Evolutionary conservation across 83 land plant genomes (phyloP).

Genomic region (Diphasiastrum complanatum): DNA sequence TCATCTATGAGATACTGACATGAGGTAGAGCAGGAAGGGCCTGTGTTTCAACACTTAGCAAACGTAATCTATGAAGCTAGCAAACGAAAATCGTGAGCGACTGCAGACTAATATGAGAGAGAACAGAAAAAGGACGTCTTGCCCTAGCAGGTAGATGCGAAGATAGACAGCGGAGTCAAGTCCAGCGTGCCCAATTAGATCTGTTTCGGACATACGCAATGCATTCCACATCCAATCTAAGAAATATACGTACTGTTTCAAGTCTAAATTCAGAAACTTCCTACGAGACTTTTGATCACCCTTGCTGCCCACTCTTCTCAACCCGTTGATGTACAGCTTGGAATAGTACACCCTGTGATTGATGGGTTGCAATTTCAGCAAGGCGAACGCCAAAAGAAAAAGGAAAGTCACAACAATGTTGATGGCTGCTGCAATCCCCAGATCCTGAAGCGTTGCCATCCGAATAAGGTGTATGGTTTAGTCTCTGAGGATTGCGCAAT

Average conservation of each 20-base stretch:
- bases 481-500: no score
- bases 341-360: slow-evolving; percentile 84
- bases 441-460: slow-evolving; percentile 55
- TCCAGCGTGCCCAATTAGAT: slow-evolving; percentile 84
- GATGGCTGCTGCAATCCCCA: slow-evolving; percentile 50
- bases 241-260: slow-evolving; percentile 55
- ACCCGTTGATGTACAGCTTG: slow-evolving; percentile 74
- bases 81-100: no score
- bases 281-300: slow-evolving; percentile 20
- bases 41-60: not conserved
- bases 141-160: slow-evolving; percentile 76
- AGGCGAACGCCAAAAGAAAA: slow-evolving; percentile 63
- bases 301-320: slow-evolving; percentile 36
- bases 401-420: slow-evolving; percentile 54
- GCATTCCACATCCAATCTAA: slow-evolving; percentile 76
- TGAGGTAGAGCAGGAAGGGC: no score
- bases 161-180: slow-evolving; percentile 77
- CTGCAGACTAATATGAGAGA: no score
- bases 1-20: no score
- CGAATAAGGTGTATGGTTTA: not conserved
- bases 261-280: slow-evolving; percentile 57
- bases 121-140: slow-evolving; percentile 1
- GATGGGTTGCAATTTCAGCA: slow-evolving; percentile 67
- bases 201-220: slow-evolving; percentile 72
- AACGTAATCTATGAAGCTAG: no score